A percentile compares a stretch with the other conserved stretches of the same genome.
Evolutionary conservation across 768 basidiomycete species (phyloP).

Genomic region (Lactarius akahatsu): DNA sequence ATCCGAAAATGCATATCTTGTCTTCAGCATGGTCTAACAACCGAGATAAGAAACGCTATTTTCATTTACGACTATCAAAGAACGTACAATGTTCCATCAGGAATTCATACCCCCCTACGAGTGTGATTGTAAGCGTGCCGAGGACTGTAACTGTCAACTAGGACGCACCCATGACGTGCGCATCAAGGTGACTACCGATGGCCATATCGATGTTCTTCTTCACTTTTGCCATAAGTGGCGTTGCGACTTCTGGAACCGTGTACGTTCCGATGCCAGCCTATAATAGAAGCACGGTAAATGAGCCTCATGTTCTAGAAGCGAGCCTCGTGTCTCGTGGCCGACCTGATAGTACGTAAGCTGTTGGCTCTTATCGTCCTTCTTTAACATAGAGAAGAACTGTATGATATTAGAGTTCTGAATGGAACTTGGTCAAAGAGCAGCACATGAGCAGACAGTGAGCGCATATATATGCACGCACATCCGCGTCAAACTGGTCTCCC

Average conservation of each 20-base stretch:
- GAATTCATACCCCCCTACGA: conserved; percentile 70
- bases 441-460: neutral
- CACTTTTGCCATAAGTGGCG: conserved; percentile 53
- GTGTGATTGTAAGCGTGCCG: neutral
- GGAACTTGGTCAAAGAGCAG: neutral
- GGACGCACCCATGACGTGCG: conserved; percentile 65
- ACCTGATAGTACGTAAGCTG: conserved; percentile 81
- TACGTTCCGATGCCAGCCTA: conserved; percentile 77
- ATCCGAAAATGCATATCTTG: conserved; percentile 78
- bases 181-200: conserved; percentile 60
- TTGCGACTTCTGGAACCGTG: conserved; percentile 59
- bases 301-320: neutral
- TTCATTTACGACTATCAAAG: neutral
- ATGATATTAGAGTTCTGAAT: conserved; percentile 70
- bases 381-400: conserved; percentile 65
- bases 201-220: conserved; percentile 59
- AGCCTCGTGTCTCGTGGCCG: neutral
- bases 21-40: conserved; percentile 61
- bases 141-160: neutral
- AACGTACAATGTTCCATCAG: conserved; percentile 70
- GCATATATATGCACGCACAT: conserved; percentile 42
- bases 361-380: conserved; percentile 57
- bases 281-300: neutral
- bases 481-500: conserved; percentile 65
- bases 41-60: neutral